Base-by-base conservation (phyloP, 2,329 filamentous ascomycete genomes). In the Fusarium avenaceum region DNA sequence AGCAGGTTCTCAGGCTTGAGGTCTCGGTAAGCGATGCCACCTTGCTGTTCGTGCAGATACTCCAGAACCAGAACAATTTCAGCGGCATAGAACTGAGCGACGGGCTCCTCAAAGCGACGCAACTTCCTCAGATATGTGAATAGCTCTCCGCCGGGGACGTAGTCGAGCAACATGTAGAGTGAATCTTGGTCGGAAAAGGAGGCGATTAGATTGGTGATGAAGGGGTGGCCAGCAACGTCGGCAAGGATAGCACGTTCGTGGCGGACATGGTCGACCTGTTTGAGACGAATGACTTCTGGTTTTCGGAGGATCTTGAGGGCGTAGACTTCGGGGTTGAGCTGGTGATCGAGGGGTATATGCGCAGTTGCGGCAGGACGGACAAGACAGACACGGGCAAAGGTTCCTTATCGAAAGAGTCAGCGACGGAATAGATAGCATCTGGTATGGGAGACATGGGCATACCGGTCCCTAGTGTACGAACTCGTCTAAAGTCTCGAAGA, bases 191-290 rank as follows among this genome's bases (percentile, higher is more conserved):
- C 92, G 75, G 92, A 89, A 81, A 95, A 96, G 69, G 92, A 93
- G 63, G 90, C 90, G 49, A 91, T 84, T 75, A 95, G 86, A 65
- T 87, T 90, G 52, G 92, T 94, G 76, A 96, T 94, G 80, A 95
- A 96, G 24, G 92, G 92, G 76, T 94, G 90, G 24, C 92, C 92
- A 46, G 90, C 89, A 47, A 95, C 90, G 68, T 92, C 89, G 74
- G 89, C 87, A 51, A 96, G 87, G 71, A 95, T 90, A 66, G 89
- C 87, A 72, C 92, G 90, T 83, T 96, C 92, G 79, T 94, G 92
- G 64, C 91, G 90, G 55, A 95, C 92, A 79, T 96, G 92, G 80
- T 95, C 92, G 71, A 95, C 90, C 76, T 96, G 92, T 83, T 95
- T 95, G 59, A 95, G 86, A 67, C 90, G 90, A 77, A 96, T 91